Percentiles rank a stretch among this genome's conserved stretches.
These are phyloP conservation scores for Penicillium sp. DNA, from an alignment of 2,329 filamentous ascomycete species.

Conservation along the genomic window DNA sequence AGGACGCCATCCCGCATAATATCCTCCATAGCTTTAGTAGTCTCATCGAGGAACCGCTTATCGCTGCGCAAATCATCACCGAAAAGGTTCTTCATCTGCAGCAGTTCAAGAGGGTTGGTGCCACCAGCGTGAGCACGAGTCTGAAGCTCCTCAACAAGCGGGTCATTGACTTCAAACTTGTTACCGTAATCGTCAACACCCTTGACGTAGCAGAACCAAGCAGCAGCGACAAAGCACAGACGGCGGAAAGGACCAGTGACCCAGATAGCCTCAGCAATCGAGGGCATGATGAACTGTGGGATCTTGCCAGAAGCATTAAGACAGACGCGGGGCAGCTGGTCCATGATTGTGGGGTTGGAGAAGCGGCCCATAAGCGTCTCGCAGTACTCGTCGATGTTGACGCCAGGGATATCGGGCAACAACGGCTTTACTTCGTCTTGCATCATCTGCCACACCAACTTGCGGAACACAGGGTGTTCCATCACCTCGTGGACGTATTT, in stretches of 20 bases:
- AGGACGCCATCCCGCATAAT: slow-evolving; percentile 49
- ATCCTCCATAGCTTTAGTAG: slow-evolving; percentile 48
- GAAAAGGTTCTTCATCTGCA: slow-evolving; percentile 49
- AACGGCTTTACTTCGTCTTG: slow-evolving; percentile 54
- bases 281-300: slow-evolving; percentile 45
- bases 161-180: slow-evolving; percentile 44
- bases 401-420: slow-evolving; percentile 50
- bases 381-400: slow-evolving; percentile 53
- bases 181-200: slow-evolving; percentile 51
- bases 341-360: slow-evolving; percentile 56
- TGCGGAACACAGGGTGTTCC: slow-evolving; percentile 47
- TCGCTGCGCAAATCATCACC: slow-evolving; percentile 52
- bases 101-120: slow-evolving; percentile 42
- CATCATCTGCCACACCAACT: slow-evolving; percentile 55
- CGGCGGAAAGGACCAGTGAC: slow-evolving; percentile 45
- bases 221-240: slow-evolving; percentile 48
- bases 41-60: slow-evolving; percentile 48
- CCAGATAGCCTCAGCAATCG: slow-evolving; percentile 45
- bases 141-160: slow-evolving; percentile 49
- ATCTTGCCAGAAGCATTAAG: slow-evolving; percentile 55
- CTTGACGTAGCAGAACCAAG: slow-evolving; percentile 52
- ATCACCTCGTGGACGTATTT: slow-evolving; percentile 55
- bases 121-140: slow-evolving; percentile 46
- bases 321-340: slow-evolving; percentile 52
- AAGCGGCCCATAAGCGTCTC: slow-evolving; percentile 53